Conservation (phyloP, 2,329 filamentous ascomycete genomes). For the Talaromyces sp. region DNA sequence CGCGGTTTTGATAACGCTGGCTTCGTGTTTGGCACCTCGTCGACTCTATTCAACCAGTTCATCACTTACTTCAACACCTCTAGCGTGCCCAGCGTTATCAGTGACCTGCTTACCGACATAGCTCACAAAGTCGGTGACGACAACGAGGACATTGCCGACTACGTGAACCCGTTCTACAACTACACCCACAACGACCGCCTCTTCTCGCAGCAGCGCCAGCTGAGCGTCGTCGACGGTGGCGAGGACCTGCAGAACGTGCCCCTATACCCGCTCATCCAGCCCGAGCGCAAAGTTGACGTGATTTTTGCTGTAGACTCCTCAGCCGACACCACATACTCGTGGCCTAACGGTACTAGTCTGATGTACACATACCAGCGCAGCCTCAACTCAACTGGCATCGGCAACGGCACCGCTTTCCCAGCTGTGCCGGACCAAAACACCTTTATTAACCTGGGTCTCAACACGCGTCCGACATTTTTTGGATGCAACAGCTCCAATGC, state of each 20-base stretch:
- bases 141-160: constrained; percentile 69
- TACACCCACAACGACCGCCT: constrained; percentile 58
- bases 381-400: constrained; percentile 47
- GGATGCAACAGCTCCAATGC: constrained; percentile 67
- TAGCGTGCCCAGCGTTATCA: constrained; percentile 47
- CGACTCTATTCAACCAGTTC: constrained; percentile 76
- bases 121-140: constrained; percentile 52
- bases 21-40: constrained; percentile 81
- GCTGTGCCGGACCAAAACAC: constrained; percentile 68
- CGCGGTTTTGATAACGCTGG: constrained; percentile 77
- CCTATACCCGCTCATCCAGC: constrained; percentile 70
- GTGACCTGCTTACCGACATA: constrained; percentile 47
- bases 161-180: constrained; percentile 71
- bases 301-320: constrained; percentile 77
- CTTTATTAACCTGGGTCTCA: constrained; percentile 71
- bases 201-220: constrained; percentile 47
- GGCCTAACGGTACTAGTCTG: constrained; percentile 73
- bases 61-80: constrained; percentile 59
- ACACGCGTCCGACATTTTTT: constrained; percentile 72
- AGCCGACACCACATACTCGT: constrained; percentile 63
- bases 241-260: constrained; percentile 76
- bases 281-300: constrained; percentile 66
- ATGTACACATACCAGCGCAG: constrained; percentile 70
- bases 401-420: constrained; percentile 68
- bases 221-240: constrained; percentile 74